A percentile compares a stretch with the other conserved stretches of the same genome.
phyloP scores from a whole-genome alignment of 345 rosid genomes.

The Lepidium sativum region DNA sequence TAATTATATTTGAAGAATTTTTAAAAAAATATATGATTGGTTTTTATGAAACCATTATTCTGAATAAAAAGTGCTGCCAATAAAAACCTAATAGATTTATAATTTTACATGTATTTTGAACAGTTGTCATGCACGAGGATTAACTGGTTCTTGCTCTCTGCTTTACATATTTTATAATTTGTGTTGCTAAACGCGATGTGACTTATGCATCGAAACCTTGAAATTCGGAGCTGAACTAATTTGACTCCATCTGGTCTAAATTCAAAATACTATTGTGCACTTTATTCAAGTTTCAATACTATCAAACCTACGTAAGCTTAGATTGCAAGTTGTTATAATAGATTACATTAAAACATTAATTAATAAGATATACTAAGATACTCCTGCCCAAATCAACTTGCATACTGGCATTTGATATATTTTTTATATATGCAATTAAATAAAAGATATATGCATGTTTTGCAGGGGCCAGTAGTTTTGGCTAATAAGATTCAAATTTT shows the following conservation, averaged over 20 bases:
- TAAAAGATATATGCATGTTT: neutral
- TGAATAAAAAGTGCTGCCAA: too few species aligned
- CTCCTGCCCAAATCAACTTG: conserved; percentile 11
- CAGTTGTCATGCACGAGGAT: conserved; percentile 17
- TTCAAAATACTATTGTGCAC: conserved; percentile 1
- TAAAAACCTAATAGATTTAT: too few species aligned
- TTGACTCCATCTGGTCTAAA: conserved; percentile 9
- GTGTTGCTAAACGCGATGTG: neutral
- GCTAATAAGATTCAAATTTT: neutral
- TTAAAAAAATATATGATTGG: too few species aligned
- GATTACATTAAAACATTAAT: neutral
- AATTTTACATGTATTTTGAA: too few species aligned
- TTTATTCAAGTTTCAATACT: neutral
- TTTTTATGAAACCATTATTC: too few species aligned
- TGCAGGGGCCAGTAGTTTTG: neutral
- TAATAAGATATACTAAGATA: conserved; percentile 4
- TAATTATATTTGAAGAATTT: too few species aligned
- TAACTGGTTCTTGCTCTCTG: conserved; percentile 1
- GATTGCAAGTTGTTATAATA: conserved; percentile 3
- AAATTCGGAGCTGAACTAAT: neutral
- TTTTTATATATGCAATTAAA: too few species aligned
- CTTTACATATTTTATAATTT: neutral
- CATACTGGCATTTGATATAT: neutral
- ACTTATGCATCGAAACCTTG: conserved; percentile 1
- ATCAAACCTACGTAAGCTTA: conserved; percentile 1